Percentiles rank a stretch among this genome's conserved stretches.
Conservation (phyloP, 2,329 filamentous ascomycete species). For the Escovopsis sp. region DNA sequence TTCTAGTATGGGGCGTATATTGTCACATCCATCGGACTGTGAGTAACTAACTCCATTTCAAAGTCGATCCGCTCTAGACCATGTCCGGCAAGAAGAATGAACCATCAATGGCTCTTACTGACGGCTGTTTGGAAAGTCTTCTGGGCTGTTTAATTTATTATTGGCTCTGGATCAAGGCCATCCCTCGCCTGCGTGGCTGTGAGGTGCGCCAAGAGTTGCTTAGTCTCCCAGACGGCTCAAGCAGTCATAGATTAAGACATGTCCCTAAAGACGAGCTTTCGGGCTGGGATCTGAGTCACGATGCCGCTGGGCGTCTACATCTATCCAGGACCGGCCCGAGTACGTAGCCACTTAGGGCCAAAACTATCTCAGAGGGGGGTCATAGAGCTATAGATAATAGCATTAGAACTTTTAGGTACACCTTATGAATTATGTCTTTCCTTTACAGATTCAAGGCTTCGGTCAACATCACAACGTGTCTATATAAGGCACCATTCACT, state of each 20-base stretch:
- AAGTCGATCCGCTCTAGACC: too few species aligned
- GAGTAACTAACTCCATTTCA: constrained; percentile 18
- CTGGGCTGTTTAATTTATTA: constrained; percentile 42
- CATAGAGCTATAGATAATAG: too few species aligned
- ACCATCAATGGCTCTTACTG: too few species aligned
- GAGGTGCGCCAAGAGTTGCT: constrained; percentile 39
- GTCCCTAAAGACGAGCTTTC: constrained; percentile 35
- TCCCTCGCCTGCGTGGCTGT: constrained; percentile 40
- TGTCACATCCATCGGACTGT: constrained; percentile 49
- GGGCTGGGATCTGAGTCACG: constrained; percentile 35
- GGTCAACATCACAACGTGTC: too few species aligned
- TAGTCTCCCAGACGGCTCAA: constrained; percentile 28
- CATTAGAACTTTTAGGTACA: too few species aligned
- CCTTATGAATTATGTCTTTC: too few species aligned
- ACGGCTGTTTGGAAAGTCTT: constrained; percentile 18
- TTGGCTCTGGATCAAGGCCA: constrained; percentile 38
- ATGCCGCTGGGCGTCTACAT: constrained; percentile 1
- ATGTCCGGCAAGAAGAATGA: too few species aligned
- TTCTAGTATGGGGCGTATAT: constrained; percentile 64
- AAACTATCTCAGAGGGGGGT: too few species aligned
- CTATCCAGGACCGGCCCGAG: too few species aligned
- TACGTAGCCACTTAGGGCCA: too few species aligned
- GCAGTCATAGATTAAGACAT: constrained; percentile 34
- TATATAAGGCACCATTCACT: too few species aligned
- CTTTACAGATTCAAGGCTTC: too few species aligned